These are phyloP conservation scores for Pyrenophora seminiperda DNA, from an alignment of 2,329 filamentous ascomycete genomes.

Conservation along the genomic window DNA sequence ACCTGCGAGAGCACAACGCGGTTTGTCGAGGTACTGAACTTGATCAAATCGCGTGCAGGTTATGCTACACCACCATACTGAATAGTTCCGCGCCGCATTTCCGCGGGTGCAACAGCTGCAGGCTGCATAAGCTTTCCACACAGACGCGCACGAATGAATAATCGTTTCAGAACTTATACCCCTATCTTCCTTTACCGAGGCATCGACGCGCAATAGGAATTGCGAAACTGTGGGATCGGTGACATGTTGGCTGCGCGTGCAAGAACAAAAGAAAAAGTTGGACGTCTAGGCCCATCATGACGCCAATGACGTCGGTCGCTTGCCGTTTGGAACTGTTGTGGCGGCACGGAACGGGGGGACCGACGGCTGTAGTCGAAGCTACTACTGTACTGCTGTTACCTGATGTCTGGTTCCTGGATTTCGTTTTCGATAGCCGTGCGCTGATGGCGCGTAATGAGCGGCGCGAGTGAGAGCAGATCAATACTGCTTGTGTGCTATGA, in stretches of 20 bases:
- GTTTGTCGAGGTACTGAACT: neutral
- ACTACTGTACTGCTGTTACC: conserved; percentile 10
- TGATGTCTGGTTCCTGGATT: conserved; percentile 21
- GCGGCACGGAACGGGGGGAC: conserved; percentile 14
- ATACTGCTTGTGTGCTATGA: neutral
- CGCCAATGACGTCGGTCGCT: conserved; percentile 23
- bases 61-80: too few relatives aligned
- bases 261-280: conserved; percentile 5
- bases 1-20: neutral
- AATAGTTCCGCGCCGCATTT: neutral
- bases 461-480: neutral
- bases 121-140: neutral
- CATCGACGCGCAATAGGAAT: neutral
- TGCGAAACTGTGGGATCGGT: too few relatives aligned
- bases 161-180: too few relatives aligned
- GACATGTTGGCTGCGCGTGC: too few relatives aligned
- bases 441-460: conserved; percentile 16
- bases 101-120: neutral
- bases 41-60: too few relatives aligned
- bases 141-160: too few relatives aligned
- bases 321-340: conserved; percentile 4
- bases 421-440: conserved; percentile 7
- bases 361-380: neutral
- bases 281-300: conserved; percentile 19
- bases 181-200: conserved; percentile 13